Percentiles rank a stretch among this genome's conserved stretches.
Conservation (phyloP, 768 basidiomycete genomes). For the Psilocybe tampanensis region DNA sequence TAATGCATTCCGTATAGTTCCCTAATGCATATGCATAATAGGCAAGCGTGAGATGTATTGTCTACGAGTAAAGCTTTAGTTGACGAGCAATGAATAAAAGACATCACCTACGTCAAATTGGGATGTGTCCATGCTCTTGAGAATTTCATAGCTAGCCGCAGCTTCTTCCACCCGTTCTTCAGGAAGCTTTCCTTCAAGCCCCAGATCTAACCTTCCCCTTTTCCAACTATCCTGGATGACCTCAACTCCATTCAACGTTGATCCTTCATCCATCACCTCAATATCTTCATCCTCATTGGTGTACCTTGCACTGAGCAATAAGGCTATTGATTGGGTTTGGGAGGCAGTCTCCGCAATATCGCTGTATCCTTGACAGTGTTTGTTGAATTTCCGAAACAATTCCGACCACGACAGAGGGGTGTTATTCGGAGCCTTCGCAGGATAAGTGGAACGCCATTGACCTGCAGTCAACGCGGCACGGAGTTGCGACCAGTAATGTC, state of each 20-base stretch:
- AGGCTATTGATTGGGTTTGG: conserved; percentile 64
- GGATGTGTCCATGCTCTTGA: conserved; percentile 51
- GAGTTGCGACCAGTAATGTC: conserved; percentile 80
- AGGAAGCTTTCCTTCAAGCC: conserved; percentile 57
- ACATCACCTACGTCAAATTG: conserved; percentile 60
- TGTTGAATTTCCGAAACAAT: conserved; percentile 84
- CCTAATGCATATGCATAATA: conserved; percentile 83
- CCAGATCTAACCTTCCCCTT: conserved; percentile 39
- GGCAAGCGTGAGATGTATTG: conserved; percentile 67
- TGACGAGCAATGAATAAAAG: background rate
- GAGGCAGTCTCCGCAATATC: conserved; percentile 68
- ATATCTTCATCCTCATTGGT: conserved; percentile 61
- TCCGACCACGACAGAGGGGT: conserved; percentile 69
- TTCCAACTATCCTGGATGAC: conserved; percentile 14
- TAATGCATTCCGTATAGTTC: conserved; percentile 63
- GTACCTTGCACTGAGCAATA: conserved; percentile 52
- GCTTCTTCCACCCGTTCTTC: conserved; percentile 64
- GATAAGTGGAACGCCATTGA: conserved; percentile 63
- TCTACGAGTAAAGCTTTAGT: conserved; percentile 41
- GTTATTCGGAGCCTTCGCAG: conserved; percentile 63
- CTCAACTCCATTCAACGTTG: conserved; percentile 22
- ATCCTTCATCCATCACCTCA: conserved; percentile 9
- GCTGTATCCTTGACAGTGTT: conserved; percentile 67
- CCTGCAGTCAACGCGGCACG: conserved; percentile 72
- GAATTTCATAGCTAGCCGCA: conserved; percentile 48